A percentile compares a stretch with the other conserved stretches of the same genome.
These are phyloP conservation scores for Cytospora schulzeri DNA, from an alignment of 2,329 filamentous ascomycete species.

Conservation along the genomic window DNA sequence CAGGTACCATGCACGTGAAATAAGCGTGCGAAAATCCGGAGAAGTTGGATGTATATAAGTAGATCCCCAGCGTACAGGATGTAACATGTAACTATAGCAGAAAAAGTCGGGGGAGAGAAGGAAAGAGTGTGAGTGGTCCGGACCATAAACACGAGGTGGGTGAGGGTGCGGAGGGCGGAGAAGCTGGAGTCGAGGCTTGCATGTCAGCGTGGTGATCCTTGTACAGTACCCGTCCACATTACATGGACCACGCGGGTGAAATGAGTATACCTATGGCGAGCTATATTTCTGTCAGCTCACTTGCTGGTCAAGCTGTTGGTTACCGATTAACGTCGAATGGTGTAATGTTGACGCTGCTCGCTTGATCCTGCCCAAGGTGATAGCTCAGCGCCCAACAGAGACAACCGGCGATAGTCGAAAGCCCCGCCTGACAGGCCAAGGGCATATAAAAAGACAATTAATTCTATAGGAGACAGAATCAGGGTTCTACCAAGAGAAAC, in stretches of 20 bases:
- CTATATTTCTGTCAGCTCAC: not conserved
- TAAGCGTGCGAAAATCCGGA: constrained; percentile 18
- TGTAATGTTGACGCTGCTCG: constrained; percentile 1
- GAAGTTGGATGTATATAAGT: constrained; percentile 20
- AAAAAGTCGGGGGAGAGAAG: constrained; percentile 11
- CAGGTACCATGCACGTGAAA: constrained; percentile 7
- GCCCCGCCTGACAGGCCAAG: not conserved
- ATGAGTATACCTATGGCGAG: not conserved
- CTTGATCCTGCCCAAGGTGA: not conserved
- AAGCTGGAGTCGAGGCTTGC: not conserved
- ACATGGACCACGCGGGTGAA: not conserved
- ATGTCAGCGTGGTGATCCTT: not conserved
- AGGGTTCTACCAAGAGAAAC: not conserved
- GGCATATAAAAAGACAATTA: not conserved
- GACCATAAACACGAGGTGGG: not conserved
- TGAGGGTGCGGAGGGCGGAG: not conserved
- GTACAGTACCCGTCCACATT: not conserved
- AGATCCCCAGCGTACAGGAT: constrained; percentile 1
- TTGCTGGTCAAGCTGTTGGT: not conserved
- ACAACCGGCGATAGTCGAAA: not conserved
- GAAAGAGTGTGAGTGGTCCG: constrained; percentile 13
- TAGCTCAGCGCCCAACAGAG: not conserved
- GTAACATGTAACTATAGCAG: constrained; percentile 4
- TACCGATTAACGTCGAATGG: not conserved
- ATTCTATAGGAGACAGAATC: not conserved